A percentile compares a stretch with the other conserved stretches of the same genome.
Conservation (phyloP, 352 stramenopile species). For the Pythium sp. region DNA sequence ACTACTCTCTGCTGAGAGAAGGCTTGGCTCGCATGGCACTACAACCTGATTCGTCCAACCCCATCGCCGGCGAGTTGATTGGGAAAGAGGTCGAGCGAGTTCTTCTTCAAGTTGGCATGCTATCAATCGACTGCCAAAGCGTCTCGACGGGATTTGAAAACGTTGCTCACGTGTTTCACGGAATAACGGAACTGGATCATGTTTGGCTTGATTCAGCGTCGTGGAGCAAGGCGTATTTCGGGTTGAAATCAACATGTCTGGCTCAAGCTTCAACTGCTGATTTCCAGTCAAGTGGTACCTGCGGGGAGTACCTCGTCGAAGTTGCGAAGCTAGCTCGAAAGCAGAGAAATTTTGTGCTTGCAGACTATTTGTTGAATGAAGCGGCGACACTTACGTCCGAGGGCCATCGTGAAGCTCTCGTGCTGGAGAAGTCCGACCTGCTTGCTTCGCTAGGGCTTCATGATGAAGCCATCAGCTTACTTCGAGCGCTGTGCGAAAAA, state of each 20-base stretch:
- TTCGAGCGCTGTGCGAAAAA: slow-evolving; percentile 27
- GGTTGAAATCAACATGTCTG: not conserved
- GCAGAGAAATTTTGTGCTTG: slow-evolving; percentile 51
- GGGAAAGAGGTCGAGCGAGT: slow-evolving; percentile 33
- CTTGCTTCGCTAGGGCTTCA: slow-evolving; percentile 33
- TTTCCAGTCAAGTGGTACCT: not conserved
- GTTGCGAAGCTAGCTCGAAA: slow-evolving; percentile 48
- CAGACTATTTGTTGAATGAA: slow-evolving; percentile 30
- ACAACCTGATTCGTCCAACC: slow-evolving; percentile 28
- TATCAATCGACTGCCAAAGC: slow-evolving; percentile 1
- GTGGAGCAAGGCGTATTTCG: slow-evolving; percentile 32
- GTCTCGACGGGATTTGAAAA: not conserved
- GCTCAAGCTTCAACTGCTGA: not conserved
- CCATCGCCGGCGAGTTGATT: slow-evolving; percentile 34
- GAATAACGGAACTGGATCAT: slow-evolving; percentile 21
- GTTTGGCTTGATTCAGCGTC: slow-evolving; percentile 30
- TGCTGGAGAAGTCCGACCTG: slow-evolving; percentile 40
- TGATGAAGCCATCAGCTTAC: slow-evolving; percentile 26
- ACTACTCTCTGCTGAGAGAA: slow-evolving; percentile 15
- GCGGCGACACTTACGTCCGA: slow-evolving; percentile 3
- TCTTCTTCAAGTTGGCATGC: slow-evolving; percentile 21
- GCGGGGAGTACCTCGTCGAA: slow-evolving; percentile 21
- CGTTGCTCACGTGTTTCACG: not conserved
- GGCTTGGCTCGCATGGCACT: slow-evolving; percentile 29
- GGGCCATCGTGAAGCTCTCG: not conserved